Evolutionary conservation across 176 grass and related monocot species (phyloP).

Genomic region (Lolium rigidum): DNA sequence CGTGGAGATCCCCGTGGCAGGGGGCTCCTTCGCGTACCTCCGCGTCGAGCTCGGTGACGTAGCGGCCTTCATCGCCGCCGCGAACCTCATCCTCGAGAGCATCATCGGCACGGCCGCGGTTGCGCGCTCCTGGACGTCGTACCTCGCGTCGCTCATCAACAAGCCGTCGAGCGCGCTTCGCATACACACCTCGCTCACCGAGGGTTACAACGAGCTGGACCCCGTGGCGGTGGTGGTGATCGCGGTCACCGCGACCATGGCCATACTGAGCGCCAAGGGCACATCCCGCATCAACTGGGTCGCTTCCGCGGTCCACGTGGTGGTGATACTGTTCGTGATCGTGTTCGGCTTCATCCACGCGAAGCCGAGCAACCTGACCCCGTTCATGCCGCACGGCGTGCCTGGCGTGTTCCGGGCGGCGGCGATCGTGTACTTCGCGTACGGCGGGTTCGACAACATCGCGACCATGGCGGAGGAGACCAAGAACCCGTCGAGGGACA

Average conservation of each 20-base stretch:
- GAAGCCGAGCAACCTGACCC: constrained; percentile 59
- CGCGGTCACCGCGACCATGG: constrained; percentile 58
- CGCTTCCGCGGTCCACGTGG: constrained; percentile 62
- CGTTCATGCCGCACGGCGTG: constrained; percentile 76
- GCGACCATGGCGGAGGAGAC: constrained; percentile 97
- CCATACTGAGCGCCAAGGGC: constrained; percentile 73
- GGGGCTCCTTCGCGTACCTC: constrained; percentile 87
- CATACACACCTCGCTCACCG: constrained; percentile 51
- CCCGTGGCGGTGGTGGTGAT: constrained; percentile 74
- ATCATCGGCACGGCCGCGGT: constrained; percentile 77
- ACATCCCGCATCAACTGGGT: constrained; percentile 88
- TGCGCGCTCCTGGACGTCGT: constrained; percentile 82
- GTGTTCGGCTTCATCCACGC: constrained; percentile 72
- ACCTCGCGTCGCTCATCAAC: constrained; percentile 79
- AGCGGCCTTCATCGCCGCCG: constrained; percentile 82
- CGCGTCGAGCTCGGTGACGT: constrained; percentile 91
- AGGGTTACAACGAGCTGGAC: constrained; percentile 76
- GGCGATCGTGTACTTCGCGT: constrained; percentile 91
- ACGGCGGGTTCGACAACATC: constrained; percentile 94
- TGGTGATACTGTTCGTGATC: constrained; percentile 80
- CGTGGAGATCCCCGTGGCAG: constrained; percentile 88
- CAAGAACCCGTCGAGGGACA: constrained; percentile 80
- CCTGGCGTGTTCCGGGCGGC: constrained; percentile 84
- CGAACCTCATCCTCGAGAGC: constrained; percentile 88
- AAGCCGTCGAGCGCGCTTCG: constrained; percentile 50